Conservation (phyloP, 2,329 filamentous ascomycete species). For the Calcarisporium arbuscula region DNA sequence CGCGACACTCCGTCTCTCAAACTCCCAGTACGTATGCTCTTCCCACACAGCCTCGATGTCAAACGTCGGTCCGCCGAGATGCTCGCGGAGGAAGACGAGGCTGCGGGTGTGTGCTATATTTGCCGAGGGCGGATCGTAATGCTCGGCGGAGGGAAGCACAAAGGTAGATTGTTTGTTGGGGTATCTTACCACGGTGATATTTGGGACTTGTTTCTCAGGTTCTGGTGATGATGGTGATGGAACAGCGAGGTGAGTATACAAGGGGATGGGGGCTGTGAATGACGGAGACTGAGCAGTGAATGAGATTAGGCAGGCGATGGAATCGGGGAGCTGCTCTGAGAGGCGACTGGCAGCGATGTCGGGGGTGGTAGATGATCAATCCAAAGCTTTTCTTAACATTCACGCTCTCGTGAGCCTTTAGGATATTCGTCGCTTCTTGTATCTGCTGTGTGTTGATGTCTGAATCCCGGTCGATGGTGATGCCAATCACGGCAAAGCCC, state of each 20-base stretch:
- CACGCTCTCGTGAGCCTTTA: slow-evolving; percentile 7
- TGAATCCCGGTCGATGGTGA: slow-evolving; percentile 3
- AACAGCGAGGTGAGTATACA: slow-evolving; percentile 1
- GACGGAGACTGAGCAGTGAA: background rate
- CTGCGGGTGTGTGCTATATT: slow-evolving; percentile 59
- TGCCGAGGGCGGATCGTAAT: slow-evolving; percentile 47
- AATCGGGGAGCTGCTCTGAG: background rate
- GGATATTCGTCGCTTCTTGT: background rate
- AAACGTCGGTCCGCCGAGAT: slow-evolving; percentile 58
- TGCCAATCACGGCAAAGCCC: slow-evolving; percentile 23
- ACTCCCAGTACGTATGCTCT: slow-evolving; percentile 67
- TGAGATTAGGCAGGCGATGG: slow-evolving; percentile 7
- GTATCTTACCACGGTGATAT: slow-evolving; percentile 19
- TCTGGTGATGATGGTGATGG: background rate
- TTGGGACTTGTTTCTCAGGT: background rate
- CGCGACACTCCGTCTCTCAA: slow-evolving; percentile 58
- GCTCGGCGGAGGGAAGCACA: slow-evolving; percentile 37
- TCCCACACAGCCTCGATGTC: slow-evolving; percentile 74
- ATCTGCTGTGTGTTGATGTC: slow-evolving; percentile 4
- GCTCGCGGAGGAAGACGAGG: slow-evolving; percentile 57
- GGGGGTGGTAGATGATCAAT: slow-evolving; percentile 11
- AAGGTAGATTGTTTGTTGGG: slow-evolving; percentile 29
- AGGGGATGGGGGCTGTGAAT: background rate
- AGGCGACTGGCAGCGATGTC: background rate
- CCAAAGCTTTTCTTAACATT: slow-evolving; percentile 23